These are phyloP conservation scores for Leccinum truebloodii DNA, from an alignment of 768 basidiomycete species.

Conservation along the genomic window DNA sequence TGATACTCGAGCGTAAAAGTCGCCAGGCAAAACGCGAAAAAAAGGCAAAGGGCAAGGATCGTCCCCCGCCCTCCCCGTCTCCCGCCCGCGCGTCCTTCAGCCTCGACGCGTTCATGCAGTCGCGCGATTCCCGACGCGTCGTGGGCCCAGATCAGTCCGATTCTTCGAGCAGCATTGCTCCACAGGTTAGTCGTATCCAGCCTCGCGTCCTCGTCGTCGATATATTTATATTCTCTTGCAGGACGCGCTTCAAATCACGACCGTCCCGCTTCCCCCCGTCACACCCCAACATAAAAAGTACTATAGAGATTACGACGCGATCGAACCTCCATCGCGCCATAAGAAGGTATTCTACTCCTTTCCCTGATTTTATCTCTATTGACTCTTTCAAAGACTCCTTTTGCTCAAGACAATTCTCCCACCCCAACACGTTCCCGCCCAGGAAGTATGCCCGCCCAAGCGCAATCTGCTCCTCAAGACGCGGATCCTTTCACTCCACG, in stretches of 20 bases:
- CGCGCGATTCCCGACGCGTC: conserved; percentile 55
- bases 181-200: conserved; percentile 42
- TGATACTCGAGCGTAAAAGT: conserved; percentile 70
- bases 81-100: conserved; percentile 47
- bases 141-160: conserved; percentile 35
- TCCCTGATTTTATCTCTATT: not conserved
- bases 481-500: conserved; percentile 53
- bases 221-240: conserved; percentile 21
- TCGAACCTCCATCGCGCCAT: conserved; percentile 34
- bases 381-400: conserved; percentile 18
- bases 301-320: conserved; percentile 47
- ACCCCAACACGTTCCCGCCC: conserved; percentile 41
- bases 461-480: conserved; percentile 34
- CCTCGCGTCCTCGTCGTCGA: conserved; percentile 20
- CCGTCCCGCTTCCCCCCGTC: conserved; percentile 38
- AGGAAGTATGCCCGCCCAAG: conserved; percentile 32
- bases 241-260: conserved; percentile 32
- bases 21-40: conserved; percentile 56
- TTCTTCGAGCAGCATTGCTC: conserved; percentile 25
- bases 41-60: conserved; percentile 47
- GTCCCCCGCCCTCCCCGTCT: conserved; percentile 53
- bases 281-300: conserved; percentile 65
- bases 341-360: conserved; percentile 25
- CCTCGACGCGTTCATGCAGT: conserved; percentile 50
- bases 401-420: conserved; percentile 45